These are phyloP conservation scores for Sideroxylon spinosum DNA, from an alignment of 179 eudicot genomes.

Conservation along the genomic window DNA sequence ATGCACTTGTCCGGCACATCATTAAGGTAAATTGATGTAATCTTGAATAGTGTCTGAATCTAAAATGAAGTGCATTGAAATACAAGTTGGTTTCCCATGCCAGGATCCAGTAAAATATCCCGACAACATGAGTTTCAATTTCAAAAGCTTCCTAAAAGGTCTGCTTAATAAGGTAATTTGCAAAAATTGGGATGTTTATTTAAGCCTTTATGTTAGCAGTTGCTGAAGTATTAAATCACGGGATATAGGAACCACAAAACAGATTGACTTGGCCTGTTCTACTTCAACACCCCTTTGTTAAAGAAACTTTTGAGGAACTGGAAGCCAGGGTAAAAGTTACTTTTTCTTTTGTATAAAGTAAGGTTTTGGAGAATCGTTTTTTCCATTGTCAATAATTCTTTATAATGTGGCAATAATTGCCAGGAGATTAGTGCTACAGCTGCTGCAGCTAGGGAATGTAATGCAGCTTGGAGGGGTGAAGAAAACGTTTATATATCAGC, in stretches of 20 bases:
- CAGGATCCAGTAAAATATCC: slow-evolving; percentile 99
- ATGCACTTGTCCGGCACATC: slow-evolving; percentile 91
- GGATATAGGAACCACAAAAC: slow-evolving; percentile 72
- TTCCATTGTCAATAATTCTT: slow-evolving; percentile 1
- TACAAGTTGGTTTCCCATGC: neutral
- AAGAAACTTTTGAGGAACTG: slow-evolving; percentile 46
- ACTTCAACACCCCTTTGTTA: slow-evolving; percentile 91
- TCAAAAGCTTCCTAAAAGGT: slow-evolving; percentile 84
- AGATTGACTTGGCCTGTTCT: slow-evolving; percentile 96
- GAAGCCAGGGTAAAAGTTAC: slow-evolving; percentile 42
- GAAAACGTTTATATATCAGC: slow-evolving; percentile 39
- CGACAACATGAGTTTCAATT: slow-evolving; percentile 83
- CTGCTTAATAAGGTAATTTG: slow-evolving; percentile 80
- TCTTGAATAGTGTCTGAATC: neutral
- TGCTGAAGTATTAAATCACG: slow-evolving; percentile 16
- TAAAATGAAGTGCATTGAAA: neutral
- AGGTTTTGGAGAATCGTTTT: neutral
- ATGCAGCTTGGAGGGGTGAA: slow-evolving; percentile 51
- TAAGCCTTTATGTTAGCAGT: slow-evolving; percentile 2
- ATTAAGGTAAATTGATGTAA: slow-evolving; percentile 56
- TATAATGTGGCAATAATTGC: slow-evolving; percentile 12
- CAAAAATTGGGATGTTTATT: neutral
- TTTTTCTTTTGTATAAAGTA: slow-evolving; percentile 9
- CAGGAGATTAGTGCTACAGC: slow-evolving; percentile 55
- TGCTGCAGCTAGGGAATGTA: slow-evolving; percentile 41